Base-by-base conservation (phyloP, 164 flowering plant genomes). In the Magnolia sinica region DNA sequence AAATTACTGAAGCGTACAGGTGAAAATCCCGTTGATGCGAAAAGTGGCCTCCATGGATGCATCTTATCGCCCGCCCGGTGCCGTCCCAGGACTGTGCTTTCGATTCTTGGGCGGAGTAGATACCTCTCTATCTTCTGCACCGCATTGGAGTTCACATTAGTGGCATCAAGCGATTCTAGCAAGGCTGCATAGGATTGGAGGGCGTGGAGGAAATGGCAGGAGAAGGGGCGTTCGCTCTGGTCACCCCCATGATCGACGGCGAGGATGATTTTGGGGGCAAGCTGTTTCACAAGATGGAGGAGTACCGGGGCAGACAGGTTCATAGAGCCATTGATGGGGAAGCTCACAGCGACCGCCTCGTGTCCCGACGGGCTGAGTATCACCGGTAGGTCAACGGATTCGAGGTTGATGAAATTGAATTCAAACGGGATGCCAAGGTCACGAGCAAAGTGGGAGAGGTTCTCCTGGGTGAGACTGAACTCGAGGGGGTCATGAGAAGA, bases 81-180 rank as follows among this genome's bases (percentile, higher is more conserved):
- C 5, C 92, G 84, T 0, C 89, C 88, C 72, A 81, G 18, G 0
- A 92, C 85, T 1, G 79, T 64, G 24, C 80, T 89, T 58, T 92
- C 95, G 27, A 93, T 87, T n/a, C 81, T 83, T 2, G 95, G 95
- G 70, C 84, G 87, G 37, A 92, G 71, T n/a, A 91, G 79, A 79
- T 80, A 89, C 86, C 82, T 84, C 80, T 93, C 98, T 73, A 93
- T 90, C 87, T 90, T 93, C 74, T 83, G 83, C 69, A 88, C 74
- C 10, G 85, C 81, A 52, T 92, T 93, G 0, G 83, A 29, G 45
- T 76, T 83, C 70, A 77, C 81, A 77, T 87, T 86, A 7, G 81
- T 79, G 24, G 93, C 89, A 75, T 93, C 98, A 0, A 93, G 83
- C 0, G 96, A 92, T 70, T 93, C 98, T 20, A 93, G 70, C 52